phyloP scores from a whole-genome alignment of 108 stramenopile genomes.

The Craspedostauros australis region DNA sequence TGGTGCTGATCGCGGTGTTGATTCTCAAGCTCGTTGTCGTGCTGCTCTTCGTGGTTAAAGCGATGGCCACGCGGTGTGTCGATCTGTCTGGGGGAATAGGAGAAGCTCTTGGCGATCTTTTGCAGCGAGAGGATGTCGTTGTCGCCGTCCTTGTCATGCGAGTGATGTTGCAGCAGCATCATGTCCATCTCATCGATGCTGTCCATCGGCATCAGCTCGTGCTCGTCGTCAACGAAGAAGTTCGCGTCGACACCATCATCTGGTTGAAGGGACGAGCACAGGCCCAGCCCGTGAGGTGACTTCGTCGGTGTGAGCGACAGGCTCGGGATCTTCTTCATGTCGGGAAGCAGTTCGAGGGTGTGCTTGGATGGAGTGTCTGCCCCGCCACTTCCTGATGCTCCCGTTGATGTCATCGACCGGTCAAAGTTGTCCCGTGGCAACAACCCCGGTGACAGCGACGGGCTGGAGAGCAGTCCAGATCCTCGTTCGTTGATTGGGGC shows the following conservation, averaged over 20 bases:
- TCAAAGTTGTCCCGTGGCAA: too few relatives aligned
- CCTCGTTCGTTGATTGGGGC: too few relatives aligned
- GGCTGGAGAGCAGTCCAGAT: too few relatives aligned
- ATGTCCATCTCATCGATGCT: constrained; percentile 65
- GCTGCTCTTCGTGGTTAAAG: constrained; percentile 3
- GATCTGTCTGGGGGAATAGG: constrained; percentile 24
- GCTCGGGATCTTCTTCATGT: background rate
- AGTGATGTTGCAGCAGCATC: constrained; percentile 42
- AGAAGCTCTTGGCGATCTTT: constrained; percentile 17
- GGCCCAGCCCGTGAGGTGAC: constrained; percentile 2
- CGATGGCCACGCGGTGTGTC: too few relatives aligned
- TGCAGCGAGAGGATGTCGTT: constrained; percentile 9
- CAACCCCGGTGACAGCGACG: constrained; percentile 2
- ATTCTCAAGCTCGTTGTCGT: background rate
- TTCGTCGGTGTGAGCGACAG: background rate
- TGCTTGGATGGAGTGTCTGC: too few relatives aligned
- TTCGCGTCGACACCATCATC: constrained; percentile 38
- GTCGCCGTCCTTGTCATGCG: constrained; percentile 43
- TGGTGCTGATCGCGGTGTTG: background rate
- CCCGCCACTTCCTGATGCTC: too few relatives aligned
- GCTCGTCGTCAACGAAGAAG: constrained; percentile 38
- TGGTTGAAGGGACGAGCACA: constrained; percentile 38
- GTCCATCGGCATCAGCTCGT: constrained; percentile 44
- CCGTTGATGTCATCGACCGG: too few relatives aligned
- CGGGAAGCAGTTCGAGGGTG: too few relatives aligned